Evolutionary conservation across 2,329 filamentous ascomycete species (phyloP).

Genomic region (Allantophomopsis lycopodina): DNA sequence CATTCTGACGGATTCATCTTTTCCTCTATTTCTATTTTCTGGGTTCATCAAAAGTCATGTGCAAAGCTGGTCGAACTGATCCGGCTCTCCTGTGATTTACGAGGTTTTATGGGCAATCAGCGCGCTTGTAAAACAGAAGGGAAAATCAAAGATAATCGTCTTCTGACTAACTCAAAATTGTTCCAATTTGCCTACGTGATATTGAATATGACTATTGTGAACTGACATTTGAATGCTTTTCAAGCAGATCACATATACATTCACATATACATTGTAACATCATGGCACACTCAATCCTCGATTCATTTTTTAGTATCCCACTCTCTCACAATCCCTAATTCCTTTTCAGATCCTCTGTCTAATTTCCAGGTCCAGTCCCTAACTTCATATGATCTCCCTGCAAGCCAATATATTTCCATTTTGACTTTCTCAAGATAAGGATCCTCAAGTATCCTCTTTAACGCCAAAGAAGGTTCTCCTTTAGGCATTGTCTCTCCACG

Average conservation of each 20-base stretch:
- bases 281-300: too few species aligned
- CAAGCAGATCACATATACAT: too few species aligned
- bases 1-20: constrained; percentile 16
- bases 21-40: constrained; percentile 12
- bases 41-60: constrained; percentile 20
- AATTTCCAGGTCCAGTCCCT: too few species aligned
- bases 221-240: too few species aligned
- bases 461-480: not conserved
- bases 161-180: too few species aligned
- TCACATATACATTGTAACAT: too few species aligned
- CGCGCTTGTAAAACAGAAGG: constrained; percentile 19
- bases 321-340: too few species aligned
- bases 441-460: not conserved
- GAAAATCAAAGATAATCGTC: constrained; percentile 7
- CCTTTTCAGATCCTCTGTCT: too few species aligned
- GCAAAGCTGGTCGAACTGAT: constrained; percentile 10
- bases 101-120: constrained; percentile 16
- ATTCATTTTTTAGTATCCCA: too few species aligned
- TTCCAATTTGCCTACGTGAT: too few species aligned
- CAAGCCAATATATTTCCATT: constrained; percentile 14
- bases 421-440: constrained; percentile 3
- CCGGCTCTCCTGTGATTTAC: constrained; percentile 13
- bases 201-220: too few species aligned
- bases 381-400: too few species aligned
- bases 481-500: not conserved